Evolutionary conservation across 2,329 filamentous ascomycete species (phyloP).

Genomic region (Zymoseptoria passerinii): DNA sequence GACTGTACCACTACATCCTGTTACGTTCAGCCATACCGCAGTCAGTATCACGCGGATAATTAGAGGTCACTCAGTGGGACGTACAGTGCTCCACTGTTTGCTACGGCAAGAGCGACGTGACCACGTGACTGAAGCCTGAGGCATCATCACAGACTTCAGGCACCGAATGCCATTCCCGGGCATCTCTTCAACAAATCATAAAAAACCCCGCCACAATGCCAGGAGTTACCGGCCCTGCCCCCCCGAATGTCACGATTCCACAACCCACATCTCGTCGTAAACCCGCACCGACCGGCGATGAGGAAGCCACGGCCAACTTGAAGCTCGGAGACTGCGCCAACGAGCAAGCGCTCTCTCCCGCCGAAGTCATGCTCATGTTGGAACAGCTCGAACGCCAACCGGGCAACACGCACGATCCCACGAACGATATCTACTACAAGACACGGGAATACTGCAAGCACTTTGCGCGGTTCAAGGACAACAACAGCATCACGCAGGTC

Average conservation of each 20-base stretch:
- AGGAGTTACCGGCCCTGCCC: slow-evolving; percentile 14
- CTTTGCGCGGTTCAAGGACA: slow-evolving; percentile 91
- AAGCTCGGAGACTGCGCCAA: slow-evolving; percentile 90
- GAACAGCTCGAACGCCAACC: slow-evolving; percentile 57
- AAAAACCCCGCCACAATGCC: slow-evolving; percentile 26
- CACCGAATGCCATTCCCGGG: not conserved
- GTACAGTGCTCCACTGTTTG: not conserved
- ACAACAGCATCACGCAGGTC: slow-evolving; percentile 85
- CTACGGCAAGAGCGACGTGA: not conserved
- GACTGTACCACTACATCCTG: not conserved
- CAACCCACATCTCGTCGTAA: slow-evolving; percentile 47
- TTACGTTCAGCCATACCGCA: not conserved
- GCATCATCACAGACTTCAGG: not conserved
- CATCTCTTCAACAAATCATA: slow-evolving; percentile 1
- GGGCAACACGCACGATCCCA: slow-evolving; percentile 44
- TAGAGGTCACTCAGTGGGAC: not conserved
- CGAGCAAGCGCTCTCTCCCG: slow-evolving; percentile 84
- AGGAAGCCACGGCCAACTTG: slow-evolving; percentile 74
- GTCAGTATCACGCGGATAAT: not conserved
- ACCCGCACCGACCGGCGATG: slow-evolving; percentile 65
- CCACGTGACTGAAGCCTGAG: no score
- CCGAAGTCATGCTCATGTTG: slow-evolving; percentile 84
- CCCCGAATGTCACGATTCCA: slow-evolving; percentile 11
- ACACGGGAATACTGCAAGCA: slow-evolving; percentile 78
- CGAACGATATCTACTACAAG: slow-evolving; percentile 36